Base-by-base conservation (phyloP, 2,329 filamentous ascomycete genomes). In the Cercospora sesami region DNA sequence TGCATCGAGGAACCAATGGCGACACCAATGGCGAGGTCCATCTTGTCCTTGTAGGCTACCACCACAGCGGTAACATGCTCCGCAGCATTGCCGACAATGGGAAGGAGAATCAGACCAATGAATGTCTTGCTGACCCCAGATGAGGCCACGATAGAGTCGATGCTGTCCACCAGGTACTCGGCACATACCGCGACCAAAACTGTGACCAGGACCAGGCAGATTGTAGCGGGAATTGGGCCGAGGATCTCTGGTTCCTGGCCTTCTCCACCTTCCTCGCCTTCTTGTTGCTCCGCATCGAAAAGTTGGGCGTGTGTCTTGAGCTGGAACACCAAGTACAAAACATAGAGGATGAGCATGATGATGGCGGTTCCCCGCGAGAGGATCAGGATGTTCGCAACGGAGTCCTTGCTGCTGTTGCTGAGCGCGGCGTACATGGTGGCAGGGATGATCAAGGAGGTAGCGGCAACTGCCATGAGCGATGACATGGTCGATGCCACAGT, bases 401-500 rank as follows among this genome's bases (percentile, higher is more conserved):
- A 79, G 62, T 80, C 78, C 23, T 75, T 73, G 62, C 78, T 76
- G 71, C 80, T 81, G 48, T 76, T 75, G 60, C 68, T 63, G 53
- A 85, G 79, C 12, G 81, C 80, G 12, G 83, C 82, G 73, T 84
- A 85, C 42, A 85, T 82, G 18, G 83, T 85, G 3, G 83, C 83
- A 8, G 83, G 83, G 68, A 85, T 85, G 78, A 85, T 85, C 33
- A 85, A 78, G 26, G 82, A 86, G 9, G 84, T 84, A 33, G 82
- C 82, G 28, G 85, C 82, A 69, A 87, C 85, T 26, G 84, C 84
- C 84, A 87, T 86, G 62, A 87, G 80, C 5, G 84, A 88, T 0
- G 86, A 87, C 86, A 88, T 93, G 48, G 92, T 94, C 72, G 91
- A 91, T 42, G 92, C 92, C 61, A 91, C 91, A 5, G 90, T 92